Base-by-base conservation (phyloP, 106 monocot genomes). In the Acorus gramineus region DNA sequence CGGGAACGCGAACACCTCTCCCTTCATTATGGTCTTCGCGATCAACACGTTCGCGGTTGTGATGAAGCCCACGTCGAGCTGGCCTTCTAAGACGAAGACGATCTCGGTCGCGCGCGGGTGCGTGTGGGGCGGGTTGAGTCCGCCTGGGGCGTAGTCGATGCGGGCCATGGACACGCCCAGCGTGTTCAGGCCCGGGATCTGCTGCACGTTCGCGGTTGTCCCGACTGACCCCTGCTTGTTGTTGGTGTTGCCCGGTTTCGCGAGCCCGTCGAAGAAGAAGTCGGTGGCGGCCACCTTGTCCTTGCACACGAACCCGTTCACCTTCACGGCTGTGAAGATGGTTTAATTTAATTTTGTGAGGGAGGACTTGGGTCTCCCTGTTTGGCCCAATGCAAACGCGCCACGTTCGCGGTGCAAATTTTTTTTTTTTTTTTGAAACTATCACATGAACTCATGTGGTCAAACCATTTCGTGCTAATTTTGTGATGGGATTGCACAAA, bases 271-370 rank as follows among this genome's bases (percentile, higher is more conserved):
- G 52, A 28, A 60, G 60, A 59, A 55, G 73, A 73, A 73, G 60
- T 73, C 73, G 46, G 66, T 50, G 46, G 66, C 66, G 3, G 46
- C 11, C 4, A 66, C 4, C 2, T 10, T 8, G 4, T 57, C 11
- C 73, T 73, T 66, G 73, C 73, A 73, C 3, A 66, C 66, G 2
- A 78, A 80, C 4, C 87, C 87, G 53, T 87, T 90, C 53, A 84
- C 65, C 62, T 66, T 77, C 1, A 73, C 42, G 3, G 69, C 88
- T 89, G 76, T 59, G n/a, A 10, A 5, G 28, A 28, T 28, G 28
- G 28, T 28, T 28, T 28, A 28, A 28, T 28, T 28, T 28, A 28
- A 28, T 28, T 28, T 28, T 28, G 28, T 28, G 28, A 28, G 28
- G 1, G 28, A 28, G 28, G 28, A 28, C 0, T 28, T 28, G 28